Evolutionary conservation across 495 filamentous ascomycete species (phyloP), one percentile per base, ranked within the genome.

Genomic region (Tuber melanosporum): DNA sequence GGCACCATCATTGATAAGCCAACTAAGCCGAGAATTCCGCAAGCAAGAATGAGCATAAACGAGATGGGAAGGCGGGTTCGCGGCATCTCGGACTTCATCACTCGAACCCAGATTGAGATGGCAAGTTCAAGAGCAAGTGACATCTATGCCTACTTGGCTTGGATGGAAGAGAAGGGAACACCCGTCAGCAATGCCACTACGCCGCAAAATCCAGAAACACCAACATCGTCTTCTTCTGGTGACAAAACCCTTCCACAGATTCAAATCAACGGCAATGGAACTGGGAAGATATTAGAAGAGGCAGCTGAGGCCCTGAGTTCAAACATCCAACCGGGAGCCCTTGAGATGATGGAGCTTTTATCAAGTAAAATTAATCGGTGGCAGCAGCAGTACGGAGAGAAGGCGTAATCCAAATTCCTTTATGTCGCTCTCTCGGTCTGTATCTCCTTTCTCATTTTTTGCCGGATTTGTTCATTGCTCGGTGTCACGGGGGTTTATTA

Each of bases 41-140:
- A 83, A 69, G 76, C 82, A 79, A 93, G 92, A 83, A 90, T 94
- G 71, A 95, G 89, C 43, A 92, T 98, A 90, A 91, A 91, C 76
- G 94, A 98, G 79, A 95, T 98, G 92, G 94, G 93, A 85, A 89
- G 92, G 76, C 89, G 92, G 12, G 94, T 94, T 5, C 89, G 91
- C 3, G 91, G 87, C 20, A 95, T 99, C 74, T 86, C 96, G 22
- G 94, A 97, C 66, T 98, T 92, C 84, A 97, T 99, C 80, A 91
- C 92, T 12, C 89, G 92, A 70, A 95, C 93, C 78, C 95, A 98
- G 81, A 87, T 97, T 19, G 95, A 99, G 83, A 89, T 97, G 86
- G 94, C 93, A 41, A 82, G 76, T 46, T 81, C 81, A 32, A 76
- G 81, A 73, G 81, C 82, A 47, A 82, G 78, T 70, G 81, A 83